phyloP scores from a whole-genome alignment of 768 basidiomycete genomes.

The Pleurotus pulmonarius region DNA sequence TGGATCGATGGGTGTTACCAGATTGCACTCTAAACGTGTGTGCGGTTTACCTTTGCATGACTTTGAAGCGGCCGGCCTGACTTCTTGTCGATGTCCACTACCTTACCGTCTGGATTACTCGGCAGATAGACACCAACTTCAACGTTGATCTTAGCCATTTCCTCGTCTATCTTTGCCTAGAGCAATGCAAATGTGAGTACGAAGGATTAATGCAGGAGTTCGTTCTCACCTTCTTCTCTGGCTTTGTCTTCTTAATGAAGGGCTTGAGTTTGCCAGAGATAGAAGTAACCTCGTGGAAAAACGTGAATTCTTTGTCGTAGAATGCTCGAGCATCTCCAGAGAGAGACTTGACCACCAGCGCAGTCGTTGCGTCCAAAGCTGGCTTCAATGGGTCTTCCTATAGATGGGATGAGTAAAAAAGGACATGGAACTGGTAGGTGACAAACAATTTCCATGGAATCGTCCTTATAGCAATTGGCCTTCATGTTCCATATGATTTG shows the following conservation, averaged over 20 bases:
- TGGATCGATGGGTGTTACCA: conserved; percentile 21
- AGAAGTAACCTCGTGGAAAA: conserved; percentile 95
- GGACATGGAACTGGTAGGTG: not conserved
- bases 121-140: conserved; percentile 97
- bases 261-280: conserved; percentile 98
- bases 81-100: conserved; percentile 96
- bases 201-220: not conserved
- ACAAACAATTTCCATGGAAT: conserved; percentile 76
- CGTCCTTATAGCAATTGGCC: conserved; percentile 94
- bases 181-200: not conserved
- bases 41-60: conserved; percentile 79
- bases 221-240: conserved; percentile 84
- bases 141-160: conserved; percentile 94
- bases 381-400: conserved; percentile 97
- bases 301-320: conserved; percentile 92
- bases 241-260: conserved; percentile 90
- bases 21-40: not conserved
- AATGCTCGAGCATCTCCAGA: conserved; percentile 87
- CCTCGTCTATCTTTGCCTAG: conserved; percentile 97
- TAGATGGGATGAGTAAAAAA: conserved; percentile 7
- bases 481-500: conserved; percentile 99
- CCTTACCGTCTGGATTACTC: conserved; percentile 94
- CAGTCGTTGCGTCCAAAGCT: conserved; percentile 82
- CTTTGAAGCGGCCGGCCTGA: conserved; percentile 95
- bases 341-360: conserved; percentile 74